Base-by-base conservation (phyloP, 352 stramenopile genomes). In the Phytophthora cactorum region DNA sequence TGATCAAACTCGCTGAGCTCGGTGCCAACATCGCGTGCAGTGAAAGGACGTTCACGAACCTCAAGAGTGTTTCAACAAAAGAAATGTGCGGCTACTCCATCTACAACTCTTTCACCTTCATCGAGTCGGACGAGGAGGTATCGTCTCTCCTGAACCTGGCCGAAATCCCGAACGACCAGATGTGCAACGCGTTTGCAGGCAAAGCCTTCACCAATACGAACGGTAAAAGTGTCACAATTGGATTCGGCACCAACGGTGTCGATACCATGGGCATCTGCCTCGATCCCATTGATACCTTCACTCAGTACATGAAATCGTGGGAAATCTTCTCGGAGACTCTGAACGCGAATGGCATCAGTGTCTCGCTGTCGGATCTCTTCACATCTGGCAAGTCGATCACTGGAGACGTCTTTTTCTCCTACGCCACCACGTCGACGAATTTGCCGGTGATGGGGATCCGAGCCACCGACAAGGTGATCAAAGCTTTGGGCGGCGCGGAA, bases 161-260 rank as follows among this genome's bases (percentile, higher is more conserved):
- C 2, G 71, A 86, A 43, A 75, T 90, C 39, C 74, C 82, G 2
- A 86, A 80, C 29, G 61, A 77, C 31, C 70, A 81, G 50, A 82
- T 78, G 41, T 90, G 79, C 68, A 65, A 69, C n/a, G 71, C 76
- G 4, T 75, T 86, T 43, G 67, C 43, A 0, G 80, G 71, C 22
- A 67, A 75, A 17, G 9, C 51, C 1, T 88, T 89, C 70, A 77
- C 58, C 32, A 81, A 65, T 34, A 82, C 82, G 1, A 64, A 67
- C 3, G 12, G 15, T 27, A 47, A 10, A 22, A 22, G 7, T 12
- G n/a, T 47, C 14, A 47, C 41, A 11, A 22, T 47, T 6, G 41
- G 41, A 27, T 82, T 83, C 47, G 56, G 64, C 10, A 64, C 59
- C 1, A 60, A 73, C 12, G 69, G 44, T 5, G 15, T 76, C 0